Conservation (phyloP, 1,139 yeast genomes). For the Geotrichum reessii region DNA sequence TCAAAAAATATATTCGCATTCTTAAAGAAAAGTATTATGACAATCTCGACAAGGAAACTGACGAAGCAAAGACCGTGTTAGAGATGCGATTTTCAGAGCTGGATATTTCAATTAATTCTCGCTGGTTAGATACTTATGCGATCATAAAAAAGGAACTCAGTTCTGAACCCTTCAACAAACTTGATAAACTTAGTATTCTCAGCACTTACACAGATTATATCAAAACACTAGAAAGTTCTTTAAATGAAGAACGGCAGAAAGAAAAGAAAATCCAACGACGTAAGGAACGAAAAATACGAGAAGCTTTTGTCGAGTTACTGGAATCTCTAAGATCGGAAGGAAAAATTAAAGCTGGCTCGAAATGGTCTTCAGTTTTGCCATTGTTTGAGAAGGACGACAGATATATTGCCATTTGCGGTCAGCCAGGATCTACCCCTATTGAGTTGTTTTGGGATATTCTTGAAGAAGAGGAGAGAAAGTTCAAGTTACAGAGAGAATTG, state of each 20-base stretch:
- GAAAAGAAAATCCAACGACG: slow-evolving; percentile 41
- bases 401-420: slow-evolving; percentile 61
- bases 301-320: slow-evolving; percentile 49
- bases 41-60: slow-evolving; percentile 22
- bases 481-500: slow-evolving; percentile 56
- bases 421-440: slow-evolving; percentile 72
- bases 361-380: slow-evolving; percentile 54
- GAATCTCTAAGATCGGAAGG: slow-evolving; percentile 37
- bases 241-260: slow-evolving; percentile 37
- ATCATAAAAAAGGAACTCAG: slow-evolving; percentile 44
- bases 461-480: slow-evolving; percentile 53
- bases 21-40: slow-evolving; percentile 42
- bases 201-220: slow-evolving; percentile 48
- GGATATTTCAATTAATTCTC: slow-evolving; percentile 33
- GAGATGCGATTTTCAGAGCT: slow-evolving; percentile 29
- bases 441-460: slow-evolving; percentile 75
- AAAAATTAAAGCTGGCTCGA: slow-evolving; percentile 49
- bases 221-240: slow-evolving; percentile 40
- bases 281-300: slow-evolving; percentile 61
- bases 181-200: slow-evolving; percentile 58
- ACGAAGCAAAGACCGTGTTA: slow-evolving; percentile 25
- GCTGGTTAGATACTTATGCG: slow-evolving; percentile 46
- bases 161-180: slow-evolving; percentile 50
- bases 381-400: slow-evolving; percentile 51
- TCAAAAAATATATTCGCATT: slow-evolving; percentile 45